A percentile compares a stretch with the other conserved stretches of the same genome.
Conservation (phyloP, 768 basidiomycete genomes). For the Aureoboletus auriporus region DNA sequence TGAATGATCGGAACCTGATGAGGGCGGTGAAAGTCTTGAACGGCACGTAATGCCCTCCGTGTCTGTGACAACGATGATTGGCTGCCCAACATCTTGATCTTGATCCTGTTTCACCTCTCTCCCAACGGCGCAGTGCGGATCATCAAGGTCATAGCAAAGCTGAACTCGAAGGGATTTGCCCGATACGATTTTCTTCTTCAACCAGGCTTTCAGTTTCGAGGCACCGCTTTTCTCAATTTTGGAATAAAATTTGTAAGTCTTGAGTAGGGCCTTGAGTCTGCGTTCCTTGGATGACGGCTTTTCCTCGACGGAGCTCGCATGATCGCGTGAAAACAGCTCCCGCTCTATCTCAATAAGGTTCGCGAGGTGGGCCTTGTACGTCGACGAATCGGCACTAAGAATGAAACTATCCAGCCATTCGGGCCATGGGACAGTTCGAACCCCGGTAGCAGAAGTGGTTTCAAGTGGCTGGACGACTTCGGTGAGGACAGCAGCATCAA, state of each 20-base stretch:
- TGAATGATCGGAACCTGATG: background rate
- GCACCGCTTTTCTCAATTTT: constrained; percentile 35
- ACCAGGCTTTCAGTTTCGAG: constrained; percentile 58
- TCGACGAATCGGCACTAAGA: constrained; percentile 31
- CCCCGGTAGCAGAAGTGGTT: constrained; percentile 21
- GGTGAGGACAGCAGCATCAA: constrained; percentile 19
- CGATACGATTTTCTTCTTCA: constrained; percentile 52
- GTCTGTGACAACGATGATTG: constrained; percentile 21
- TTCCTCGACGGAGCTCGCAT: constrained; percentile 19
- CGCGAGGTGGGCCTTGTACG: constrained; percentile 34
- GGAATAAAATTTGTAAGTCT: constrained; percentile 36
- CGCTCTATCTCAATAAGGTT: constrained; percentile 34
- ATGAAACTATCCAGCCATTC: constrained; percentile 39
- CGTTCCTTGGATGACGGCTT: constrained; percentile 29
- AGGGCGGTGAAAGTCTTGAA: constrained; percentile 5
- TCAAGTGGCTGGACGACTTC: constrained; percentile 13
- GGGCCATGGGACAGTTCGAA: constrained; percentile 33
- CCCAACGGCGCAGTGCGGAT: constrained; percentile 38
- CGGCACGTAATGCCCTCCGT: constrained; percentile 18
- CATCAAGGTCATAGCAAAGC: constrained; percentile 40
- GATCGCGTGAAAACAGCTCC: constrained; percentile 27
- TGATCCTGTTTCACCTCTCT: constrained; percentile 29
- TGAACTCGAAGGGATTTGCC: constrained; percentile 36
- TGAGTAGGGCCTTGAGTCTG: constrained; percentile 40
- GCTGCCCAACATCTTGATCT: background rate